Conservation (phyloP, 106 monocot genomes). For the Agapanthus africanus region DNA sequence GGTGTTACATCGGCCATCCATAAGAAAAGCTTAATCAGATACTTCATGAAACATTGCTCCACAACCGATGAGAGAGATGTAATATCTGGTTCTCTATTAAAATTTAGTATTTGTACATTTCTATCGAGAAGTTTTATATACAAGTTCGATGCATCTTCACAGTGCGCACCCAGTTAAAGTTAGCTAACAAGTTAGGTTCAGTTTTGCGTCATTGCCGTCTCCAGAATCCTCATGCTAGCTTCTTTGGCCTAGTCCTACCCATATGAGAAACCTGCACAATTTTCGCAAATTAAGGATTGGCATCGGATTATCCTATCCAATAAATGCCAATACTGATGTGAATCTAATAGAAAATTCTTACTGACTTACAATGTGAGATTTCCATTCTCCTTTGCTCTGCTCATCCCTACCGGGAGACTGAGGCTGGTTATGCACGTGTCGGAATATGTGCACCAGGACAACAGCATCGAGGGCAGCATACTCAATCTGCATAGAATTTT, state of each 20-base stretch:
- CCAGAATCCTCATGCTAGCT: conserved; percentile 4
- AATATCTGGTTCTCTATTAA: background rate
- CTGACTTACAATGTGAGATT: conserved; percentile 81
- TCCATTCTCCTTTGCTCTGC: conserved; percentile 60
- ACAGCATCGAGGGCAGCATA: conserved; percentile 96
- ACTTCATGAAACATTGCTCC: no score
- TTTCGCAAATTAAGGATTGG: background rate
- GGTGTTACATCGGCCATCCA: no score
- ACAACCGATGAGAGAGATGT: no score
- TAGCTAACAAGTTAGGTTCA: no score
- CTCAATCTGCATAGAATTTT: conserved; percentile 55
- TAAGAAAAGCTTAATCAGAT: no score
- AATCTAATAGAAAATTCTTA: no score
- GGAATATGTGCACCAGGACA: conserved; percentile 85
- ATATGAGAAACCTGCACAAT: conserved; percentile 39
- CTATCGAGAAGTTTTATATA: background rate
- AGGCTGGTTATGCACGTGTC: conserved; percentile 37
- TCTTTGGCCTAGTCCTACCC: conserved; percentile 25
- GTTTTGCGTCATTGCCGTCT: background rate
- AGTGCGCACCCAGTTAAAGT: background rate
- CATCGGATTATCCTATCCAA: background rate
- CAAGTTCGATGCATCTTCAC: background rate
- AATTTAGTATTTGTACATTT: background rate
- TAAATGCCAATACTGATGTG: no score
- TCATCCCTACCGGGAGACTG: conserved; percentile 19